Base-by-base conservation (phyloP, 768 basidiomycete species). In the Mycena amicta region DNA sequence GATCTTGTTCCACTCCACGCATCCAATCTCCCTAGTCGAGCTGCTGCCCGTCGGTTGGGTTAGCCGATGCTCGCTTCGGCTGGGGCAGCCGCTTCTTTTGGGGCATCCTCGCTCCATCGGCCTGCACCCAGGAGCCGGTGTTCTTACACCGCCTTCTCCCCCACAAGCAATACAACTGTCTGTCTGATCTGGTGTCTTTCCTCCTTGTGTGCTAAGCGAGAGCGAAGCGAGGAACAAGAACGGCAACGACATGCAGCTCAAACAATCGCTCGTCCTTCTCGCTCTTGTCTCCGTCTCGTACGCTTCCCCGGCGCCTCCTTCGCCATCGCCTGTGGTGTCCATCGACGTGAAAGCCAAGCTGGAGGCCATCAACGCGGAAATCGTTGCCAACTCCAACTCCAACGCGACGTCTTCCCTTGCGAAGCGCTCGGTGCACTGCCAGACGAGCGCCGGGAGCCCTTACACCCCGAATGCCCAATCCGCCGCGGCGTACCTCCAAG, bases 1-100 rank as follows among this genome's bases (percentile, higher is more conserved):
- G 27, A 29, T 16, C 20, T 66, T 0, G 49, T 57, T 1, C 59
- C 63, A 4, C 6, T 53, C 53, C 78, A 75, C 72, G 40, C 46
- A 15, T 8, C 33, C 33, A 37, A 37, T 37, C 33, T 37, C 18
- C 33, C 8, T 18, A 8, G 18, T 8, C 8, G 33, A 37, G n/a
- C n/a, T n/a, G 33, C 33, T 18, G 33, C 33, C 33, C 33, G 33
- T 37, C 33, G 8, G 8, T 37, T 37, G 33, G 33, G 33, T 37
- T 37, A 37, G 33, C 33, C 33, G n/a, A n/a, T n/a, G 33, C 33
- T 18, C 18, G 8, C 33, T 37, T 37, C 33, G 33, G 33, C 33
- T 37, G 33, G 33, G 33, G 33, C 33, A 8, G 33, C 8, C 33
- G 8, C 18, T 37, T 37, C 33, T n/a, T n/a, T n/a, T n/a, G n/a